Conservation (phyloP, 805 yeast species). For the Cyberlindnera subsufficiens region DNA sequence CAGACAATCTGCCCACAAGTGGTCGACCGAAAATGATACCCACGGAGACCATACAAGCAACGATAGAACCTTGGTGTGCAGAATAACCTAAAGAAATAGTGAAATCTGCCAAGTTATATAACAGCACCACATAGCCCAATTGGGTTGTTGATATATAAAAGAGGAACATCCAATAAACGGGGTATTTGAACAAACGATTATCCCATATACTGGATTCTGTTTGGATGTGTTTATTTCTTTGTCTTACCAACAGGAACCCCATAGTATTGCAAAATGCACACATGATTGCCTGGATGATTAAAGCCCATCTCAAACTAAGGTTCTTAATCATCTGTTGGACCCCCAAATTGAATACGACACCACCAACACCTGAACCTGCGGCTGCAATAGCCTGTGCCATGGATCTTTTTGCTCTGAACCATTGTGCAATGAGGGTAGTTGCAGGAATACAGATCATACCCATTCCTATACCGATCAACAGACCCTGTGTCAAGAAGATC, state of each 20-base stretch:
- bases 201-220: conserved; percentile 38
- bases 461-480: conserved; percentile 47
- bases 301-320: conserved; percentile 27
- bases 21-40: conserved; percentile 58
- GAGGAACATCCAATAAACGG: conserved; percentile 38
- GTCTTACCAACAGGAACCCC: conserved; percentile 30
- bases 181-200: conserved; percentile 28
- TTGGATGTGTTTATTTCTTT: conserved; percentile 32
- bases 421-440: conserved; percentile 57
- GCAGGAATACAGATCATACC: conserved; percentile 55
- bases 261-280: conserved; percentile 30
- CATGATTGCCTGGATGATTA: conserved; percentile 30
- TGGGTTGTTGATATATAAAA: conserved; percentile 42
- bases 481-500: conserved; percentile 61
- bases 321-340: conserved; percentile 29
- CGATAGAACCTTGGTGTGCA: conserved; percentile 48
- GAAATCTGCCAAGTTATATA: conserved; percentile 55
- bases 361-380: conserved; percentile 41
- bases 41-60: conserved; percentile 53
- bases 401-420: conserved; percentile 61
- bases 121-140: conserved; percentile 55
- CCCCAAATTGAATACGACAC: conserved; percentile 34
- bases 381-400: conserved; percentile 34
- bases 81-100: conserved; percentile 55
- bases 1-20: conserved; percentile 43